Evolutionary conservation across 2,329 filamentous ascomycete genomes (phyloP).

Genomic region (Rutstroemia sp.): DNA sequence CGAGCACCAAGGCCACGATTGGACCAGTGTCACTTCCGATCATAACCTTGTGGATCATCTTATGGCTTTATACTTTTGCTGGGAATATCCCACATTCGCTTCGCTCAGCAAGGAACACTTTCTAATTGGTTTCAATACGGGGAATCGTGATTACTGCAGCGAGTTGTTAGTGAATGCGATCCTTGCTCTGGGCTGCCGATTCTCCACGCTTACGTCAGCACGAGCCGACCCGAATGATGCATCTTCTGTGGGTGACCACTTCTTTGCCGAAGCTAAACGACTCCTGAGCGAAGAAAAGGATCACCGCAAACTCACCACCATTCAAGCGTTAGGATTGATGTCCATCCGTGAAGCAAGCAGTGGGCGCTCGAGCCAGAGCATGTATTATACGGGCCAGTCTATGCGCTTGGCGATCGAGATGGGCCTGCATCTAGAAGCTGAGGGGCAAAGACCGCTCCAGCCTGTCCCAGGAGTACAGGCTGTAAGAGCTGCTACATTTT

Average conservation of each 20-base stretch:
- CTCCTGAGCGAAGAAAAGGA: constrained; percentile 46
- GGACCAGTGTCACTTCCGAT: constrained; percentile 56
- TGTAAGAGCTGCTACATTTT: constrained; percentile 42
- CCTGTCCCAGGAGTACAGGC: constrained; percentile 34
- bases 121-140: constrained; percentile 14
- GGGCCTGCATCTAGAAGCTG: constrained; percentile 16
- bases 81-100: constrained; percentile 68
- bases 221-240: constrained; percentile 54
- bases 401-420: constrained; percentile 57
- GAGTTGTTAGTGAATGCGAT: constrained; percentile 33
- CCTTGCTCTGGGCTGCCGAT: constrained; percentile 54
- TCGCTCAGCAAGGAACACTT: constrained; percentile 47
- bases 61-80: constrained; percentile 62
- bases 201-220: constrained; percentile 59
- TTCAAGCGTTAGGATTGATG: constrained; percentile 70
- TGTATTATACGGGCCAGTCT: constrained; percentile 64
- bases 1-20: constrained; percentile 53
- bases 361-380: constrained; percentile 63
- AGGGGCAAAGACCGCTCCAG: constrained; percentile 7
- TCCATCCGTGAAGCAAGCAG: constrained; percentile 64
- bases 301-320: constrained; percentile 58
- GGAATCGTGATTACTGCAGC: constrained; percentile 29
- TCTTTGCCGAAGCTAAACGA: constrained; percentile 61
- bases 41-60: constrained; percentile 53
- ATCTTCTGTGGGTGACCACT: constrained; percentile 60